Base-by-base conservation (phyloP, 1,284 basidiomycete species). In the Clitocybe nebularis region DNA sequence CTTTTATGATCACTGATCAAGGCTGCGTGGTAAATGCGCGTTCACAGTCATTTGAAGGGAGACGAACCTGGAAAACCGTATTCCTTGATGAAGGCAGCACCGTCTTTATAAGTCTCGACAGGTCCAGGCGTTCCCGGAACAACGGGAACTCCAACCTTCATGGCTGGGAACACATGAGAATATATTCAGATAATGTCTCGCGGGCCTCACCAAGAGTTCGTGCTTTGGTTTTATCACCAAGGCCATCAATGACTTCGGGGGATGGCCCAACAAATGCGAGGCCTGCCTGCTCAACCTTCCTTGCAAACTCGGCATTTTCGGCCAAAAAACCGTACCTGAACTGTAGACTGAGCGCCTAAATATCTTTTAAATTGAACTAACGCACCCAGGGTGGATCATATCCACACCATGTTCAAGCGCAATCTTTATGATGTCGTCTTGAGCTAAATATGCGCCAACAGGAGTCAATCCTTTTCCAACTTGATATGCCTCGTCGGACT, bases 141-240 rank as follows among this genome's bases (percentile, higher is more conserved):
- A 53, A 98, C 92, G 26, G 96, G 94, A 21, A 99, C 96, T 46
- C 85, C 84, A 44, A 86, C 79, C 63, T 84, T 84, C 63, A 92
- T 91, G 30, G 90, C 89, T 88, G 25, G 22, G 4, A 6, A n/a
- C 13, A 7, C 13, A 23, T 32, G 20, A 41, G 49, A 44, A 23
- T n/a, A 38, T 30, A 36, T 38, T 43, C 35, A 43, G 37, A 28
- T n/a, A n/a, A 42, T 17, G 32, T 30, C 22, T 13, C 13, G 20
- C 33, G 25, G 42, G 40, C 46, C 63, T 44, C 60, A 90, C 89
- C 90, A 41, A 94, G 74, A 34, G 81, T 79, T 58, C 93, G 81
- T 36, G 95, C 95, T 69, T 98, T 99, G 49, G 94, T 97, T 81
- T 99, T 99, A 76, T 99, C 95, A 50, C 96, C 96, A 40, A 99